These are phyloP conservation scores for Myotisia sp. DNA, from an alignment of 2,329 filamentous ascomycete species.

Conservation along the genomic window DNA sequence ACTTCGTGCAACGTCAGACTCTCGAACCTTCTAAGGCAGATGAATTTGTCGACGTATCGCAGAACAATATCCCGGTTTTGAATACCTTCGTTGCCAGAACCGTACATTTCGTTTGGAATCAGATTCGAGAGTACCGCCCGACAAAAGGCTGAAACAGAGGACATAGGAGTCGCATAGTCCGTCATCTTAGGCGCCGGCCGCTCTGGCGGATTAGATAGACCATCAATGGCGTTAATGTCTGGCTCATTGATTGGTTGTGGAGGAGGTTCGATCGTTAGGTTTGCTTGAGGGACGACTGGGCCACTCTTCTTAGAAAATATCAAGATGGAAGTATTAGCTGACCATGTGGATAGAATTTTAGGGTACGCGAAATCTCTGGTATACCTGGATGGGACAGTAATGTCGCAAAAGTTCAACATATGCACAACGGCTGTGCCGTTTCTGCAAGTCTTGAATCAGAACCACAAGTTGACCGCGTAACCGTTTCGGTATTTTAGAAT, in stretches of 20 bases:
- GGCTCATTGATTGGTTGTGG: no score
- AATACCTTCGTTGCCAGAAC: conserved; percentile 36
- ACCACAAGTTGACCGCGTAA: conserved; percentile 48
- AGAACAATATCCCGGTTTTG: conserved; percentile 52
- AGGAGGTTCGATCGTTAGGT: no score
- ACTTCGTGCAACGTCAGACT: conserved; percentile 65
- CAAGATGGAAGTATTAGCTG: no score
- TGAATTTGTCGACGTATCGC: conserved; percentile 59
- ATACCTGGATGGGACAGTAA: conserved; percentile 54
- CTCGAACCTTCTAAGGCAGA: conserved; percentile 68
- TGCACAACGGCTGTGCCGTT: conserved; percentile 57
- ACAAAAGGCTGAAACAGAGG: conserved; percentile 73
- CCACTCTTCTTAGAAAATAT: no score
- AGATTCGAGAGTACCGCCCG: conserved; percentile 58
- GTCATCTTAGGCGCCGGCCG: no score
- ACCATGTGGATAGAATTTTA: no score
- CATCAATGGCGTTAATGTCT: no score
- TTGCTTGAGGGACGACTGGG: no score
- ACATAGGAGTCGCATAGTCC: conserved; percentile 51
- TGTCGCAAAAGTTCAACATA: conserved; percentile 65
- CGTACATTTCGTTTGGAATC: conserved; percentile 65
- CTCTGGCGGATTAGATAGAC: no score
- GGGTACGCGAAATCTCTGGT: no score
- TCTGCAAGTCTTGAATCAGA: conserved; percentile 55
- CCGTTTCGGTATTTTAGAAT: conserved; percentile 26